Base-by-base conservation (phyloP, 1,284 basidiomycete genomes). In the Irpex sp. region DNA sequence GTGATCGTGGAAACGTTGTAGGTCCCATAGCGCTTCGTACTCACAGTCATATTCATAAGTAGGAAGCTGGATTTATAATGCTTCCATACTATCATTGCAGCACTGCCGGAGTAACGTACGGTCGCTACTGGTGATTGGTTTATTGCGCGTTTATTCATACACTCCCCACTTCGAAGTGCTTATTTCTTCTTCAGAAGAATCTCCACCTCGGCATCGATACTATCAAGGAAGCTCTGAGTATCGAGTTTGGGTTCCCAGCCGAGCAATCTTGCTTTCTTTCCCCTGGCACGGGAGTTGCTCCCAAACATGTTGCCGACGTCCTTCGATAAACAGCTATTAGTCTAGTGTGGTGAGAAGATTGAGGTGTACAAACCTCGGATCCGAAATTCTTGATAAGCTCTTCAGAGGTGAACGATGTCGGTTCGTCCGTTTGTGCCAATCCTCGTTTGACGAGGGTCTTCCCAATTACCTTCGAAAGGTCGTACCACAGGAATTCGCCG, bases 401-500 rank as follows among this genome's bases (percentile, higher is more conserved):
- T 4, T 9, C 8, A 5, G 40, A 44, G 26, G 70, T 73, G 60
- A 77, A 75, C 7, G 69, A 19, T 15, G 66, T 72, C 5, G 77
- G 73, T 59, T 75, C 71, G 3, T 63, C 65, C 5, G 61, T 65
- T 3, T 71, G 64, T 19, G 67, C 61, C 34, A 71, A 60, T 1
- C 74, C 75, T 6, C 74, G 58, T 2, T 70, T 71, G 11, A 72
- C 67, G 13, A 81, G 67, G 0, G 71, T 73, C 31, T 40, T 26
- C 5, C 49, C 60, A 36, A 82, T 78, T 1, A 73, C 74, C 63
- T 76, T 72, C 1, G 73, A 73, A 6, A 82, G 65, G 13, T 76
- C 71, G 59, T 74, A 69, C 63, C 78, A 66, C 11, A 66, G 70
- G 64, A 80, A 75, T 63, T 82, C 80, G 36, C 80, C 80, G 63